These are phyloP conservation scores for Globisporangium megalacanthum DNA, from an alignment of 352 stramenopile species.

Conservation along the genomic window DNA sequence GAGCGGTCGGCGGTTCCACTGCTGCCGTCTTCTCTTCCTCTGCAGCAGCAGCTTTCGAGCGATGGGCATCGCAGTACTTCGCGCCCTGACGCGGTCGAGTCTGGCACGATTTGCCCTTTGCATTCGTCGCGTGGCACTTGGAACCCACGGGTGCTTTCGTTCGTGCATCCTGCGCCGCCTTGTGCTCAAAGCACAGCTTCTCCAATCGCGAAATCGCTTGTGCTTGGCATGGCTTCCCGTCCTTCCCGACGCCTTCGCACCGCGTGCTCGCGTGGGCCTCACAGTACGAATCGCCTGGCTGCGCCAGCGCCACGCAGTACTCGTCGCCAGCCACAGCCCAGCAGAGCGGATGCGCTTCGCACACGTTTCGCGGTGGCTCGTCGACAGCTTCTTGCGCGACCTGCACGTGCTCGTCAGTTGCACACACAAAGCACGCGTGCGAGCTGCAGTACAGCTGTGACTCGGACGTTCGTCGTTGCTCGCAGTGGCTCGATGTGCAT, in stretches of 20 bases:
- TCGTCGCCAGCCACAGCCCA: constrained; percentile 22
- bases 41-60: not conserved
- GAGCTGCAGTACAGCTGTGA: constrained; percentile 36
- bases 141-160: not conserved
- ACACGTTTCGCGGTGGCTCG: constrained; percentile 47
- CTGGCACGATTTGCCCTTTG: constrained; percentile 45
- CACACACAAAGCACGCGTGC: constrained; percentile 60
- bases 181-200: constrained; percentile 31
- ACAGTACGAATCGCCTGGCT: constrained; percentile 34
- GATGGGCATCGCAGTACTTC: constrained; percentile 39
- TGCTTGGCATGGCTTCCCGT: constrained; percentile 26
- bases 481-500: constrained; percentile 33
- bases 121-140: constrained; percentile 30
- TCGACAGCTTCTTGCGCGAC: constrained; percentile 23
- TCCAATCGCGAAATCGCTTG: constrained; percentile 25
- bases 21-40: not conserved
- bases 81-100: constrained; percentile 16
- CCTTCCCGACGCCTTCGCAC: constrained; percentile 21
- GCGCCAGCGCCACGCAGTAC: constrained; percentile 34
- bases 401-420: constrained; percentile 11
- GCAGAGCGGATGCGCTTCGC: constrained; percentile 43
- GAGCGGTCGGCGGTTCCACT: not conserved
- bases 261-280: constrained; percentile 16
- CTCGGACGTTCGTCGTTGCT: constrained; percentile 22
- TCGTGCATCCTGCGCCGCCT: not conserved